phyloP scores from a whole-genome alignment of 768 basidiomycete genomes.

The Mrakia hoshinonis region DNA sequence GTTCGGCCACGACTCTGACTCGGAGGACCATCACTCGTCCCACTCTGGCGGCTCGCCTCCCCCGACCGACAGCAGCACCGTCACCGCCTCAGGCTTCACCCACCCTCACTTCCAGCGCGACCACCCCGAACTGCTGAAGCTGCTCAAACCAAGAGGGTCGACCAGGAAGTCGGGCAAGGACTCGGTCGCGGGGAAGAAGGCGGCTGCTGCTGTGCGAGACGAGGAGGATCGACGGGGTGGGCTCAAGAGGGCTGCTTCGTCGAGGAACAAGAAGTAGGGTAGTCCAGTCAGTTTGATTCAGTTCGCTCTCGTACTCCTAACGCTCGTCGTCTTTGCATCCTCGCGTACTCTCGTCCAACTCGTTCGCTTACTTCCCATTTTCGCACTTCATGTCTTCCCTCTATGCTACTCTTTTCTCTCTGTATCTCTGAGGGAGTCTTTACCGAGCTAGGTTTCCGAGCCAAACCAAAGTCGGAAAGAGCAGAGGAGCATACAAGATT shows the following conservation, averaged over 20 bases:
- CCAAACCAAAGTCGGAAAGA: too few species aligned
- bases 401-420: too few species aligned
- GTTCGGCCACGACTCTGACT: conserved; percentile 13
- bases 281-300: too few species aligned
- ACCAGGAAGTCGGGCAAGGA: background rate
- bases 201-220: background rate
- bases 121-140: conserved; percentile 18
- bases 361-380: too few species aligned
- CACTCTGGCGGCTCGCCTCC: conserved; percentile 14
- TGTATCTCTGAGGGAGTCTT: too few species aligned
- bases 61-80: background rate
- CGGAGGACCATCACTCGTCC: conserved; percentile 4
- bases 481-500: too few species aligned
- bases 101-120: conserved; percentile 22
- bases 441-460: too few species aligned
- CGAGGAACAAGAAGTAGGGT: too few species aligned
- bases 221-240: background rate
- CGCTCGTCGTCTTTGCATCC: too few species aligned
- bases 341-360: too few species aligned
- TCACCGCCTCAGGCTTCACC: conserved; percentile 21
- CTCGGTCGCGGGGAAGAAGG: background rate
- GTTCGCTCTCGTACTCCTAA: too few species aligned
- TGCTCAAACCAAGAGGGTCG: conserved; percentile 4
- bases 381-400: too few species aligned
- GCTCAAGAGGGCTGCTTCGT: background rate